These are phyloP conservation scores for Candida sanyaensis DNA, from an alignment of 1,139 yeast species.

Conservation along the genomic window DNA sequence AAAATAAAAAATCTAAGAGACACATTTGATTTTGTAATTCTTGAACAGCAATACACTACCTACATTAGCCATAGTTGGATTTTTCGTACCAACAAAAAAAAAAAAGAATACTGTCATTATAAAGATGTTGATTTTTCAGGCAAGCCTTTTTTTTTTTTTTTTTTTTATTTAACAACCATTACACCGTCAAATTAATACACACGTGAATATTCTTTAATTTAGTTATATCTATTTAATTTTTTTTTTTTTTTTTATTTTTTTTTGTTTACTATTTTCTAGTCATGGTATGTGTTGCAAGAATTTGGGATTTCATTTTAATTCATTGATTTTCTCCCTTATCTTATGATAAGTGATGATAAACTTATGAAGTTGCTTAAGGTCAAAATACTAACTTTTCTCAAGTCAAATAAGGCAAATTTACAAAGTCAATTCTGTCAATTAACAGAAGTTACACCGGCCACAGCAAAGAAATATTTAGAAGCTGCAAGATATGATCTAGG, in stretches of 20 bases:
- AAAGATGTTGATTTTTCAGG: too few species aligned
- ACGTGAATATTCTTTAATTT: too few species aligned
- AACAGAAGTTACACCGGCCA: constrained; percentile 28
- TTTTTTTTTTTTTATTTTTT: not conserved
- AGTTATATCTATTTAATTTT: constrained; percentile 1
- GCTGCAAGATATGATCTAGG: constrained; percentile 28
- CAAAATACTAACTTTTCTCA: constrained; percentile 5
- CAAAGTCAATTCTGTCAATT: constrained; percentile 30
- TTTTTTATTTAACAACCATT: too few species aligned
- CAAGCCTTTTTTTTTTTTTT: too few species aligned
- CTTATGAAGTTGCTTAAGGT: not conserved
- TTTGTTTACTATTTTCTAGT: not conserved
- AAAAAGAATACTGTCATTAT: too few species aligned
- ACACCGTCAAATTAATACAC: too few species aligned
- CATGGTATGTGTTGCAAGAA: constrained; percentile 4
- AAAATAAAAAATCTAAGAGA: not conserved
- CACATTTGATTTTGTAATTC: constrained; percentile 5
- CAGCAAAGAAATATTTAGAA: constrained; percentile 31
- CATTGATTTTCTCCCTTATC: not conserved
- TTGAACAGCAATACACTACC: too few species aligned
- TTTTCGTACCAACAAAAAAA: too few species aligned
- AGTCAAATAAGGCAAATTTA: constrained; percentile 15
- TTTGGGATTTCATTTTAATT: not conserved
- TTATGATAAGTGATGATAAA: not conserved
- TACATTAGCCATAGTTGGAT: too few species aligned